Evolutionary conservation across 148 eudicot species (phyloP).

Genomic region (Chenopodium album): DNA sequence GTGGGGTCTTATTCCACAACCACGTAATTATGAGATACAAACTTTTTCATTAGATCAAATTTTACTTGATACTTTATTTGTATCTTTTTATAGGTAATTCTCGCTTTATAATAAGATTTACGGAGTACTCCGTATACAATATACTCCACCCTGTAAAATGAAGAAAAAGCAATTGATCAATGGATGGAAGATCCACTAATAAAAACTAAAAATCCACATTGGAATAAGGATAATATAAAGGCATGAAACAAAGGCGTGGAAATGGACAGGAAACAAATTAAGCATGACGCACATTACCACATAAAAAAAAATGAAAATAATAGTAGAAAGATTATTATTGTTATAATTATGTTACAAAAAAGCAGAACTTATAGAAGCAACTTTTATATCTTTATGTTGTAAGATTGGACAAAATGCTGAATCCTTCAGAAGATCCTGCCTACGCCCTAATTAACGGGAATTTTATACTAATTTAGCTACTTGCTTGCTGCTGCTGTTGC

Average conservation of each 20-base stretch:
- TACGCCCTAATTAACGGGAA: neutral
- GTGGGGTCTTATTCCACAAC: too few species aligned
- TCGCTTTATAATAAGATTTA: too few species aligned
- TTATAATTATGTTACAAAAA: neutral
- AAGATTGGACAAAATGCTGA: neutral
- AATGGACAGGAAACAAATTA: constrained; percentile 5
- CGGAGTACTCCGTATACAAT: too few species aligned
- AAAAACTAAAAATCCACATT: neutral
- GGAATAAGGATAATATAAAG: neutral
- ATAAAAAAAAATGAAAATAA: neutral
- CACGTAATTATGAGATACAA: too few species aligned
- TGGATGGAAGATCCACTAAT: neutral
- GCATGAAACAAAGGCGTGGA: constrained; percentile 13
- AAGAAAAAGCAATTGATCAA: neutral
- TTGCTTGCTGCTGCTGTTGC: neutral
- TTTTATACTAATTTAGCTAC: neutral
- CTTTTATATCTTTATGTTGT: neutral
- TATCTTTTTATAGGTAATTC: too few species aligned
- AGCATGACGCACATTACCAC: neutral
- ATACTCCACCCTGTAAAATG: neutral
- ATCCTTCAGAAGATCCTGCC: neutral
- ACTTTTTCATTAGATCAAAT: too few species aligned
- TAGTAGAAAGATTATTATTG: neutral
- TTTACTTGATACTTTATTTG: too few species aligned
- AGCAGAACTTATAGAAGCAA: neutral